These are phyloP conservation scores for Taphrina betulina DNA, from an alignment of 1,139 yeast genomes.

Conservation along the genomic window DNA sequence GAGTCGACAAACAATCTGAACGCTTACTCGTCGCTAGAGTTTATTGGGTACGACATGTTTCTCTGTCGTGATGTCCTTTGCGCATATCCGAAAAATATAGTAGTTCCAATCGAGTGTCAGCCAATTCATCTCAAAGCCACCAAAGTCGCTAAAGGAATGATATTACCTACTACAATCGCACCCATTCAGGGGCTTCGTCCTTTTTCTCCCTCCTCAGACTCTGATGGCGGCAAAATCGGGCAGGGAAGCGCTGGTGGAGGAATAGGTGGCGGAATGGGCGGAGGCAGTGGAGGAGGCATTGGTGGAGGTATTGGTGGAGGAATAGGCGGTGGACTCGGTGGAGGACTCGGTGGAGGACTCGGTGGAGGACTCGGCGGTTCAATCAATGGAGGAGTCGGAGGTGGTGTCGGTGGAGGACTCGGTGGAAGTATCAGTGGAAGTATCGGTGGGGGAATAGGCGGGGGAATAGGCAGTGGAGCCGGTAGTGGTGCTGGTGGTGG, in stretches of 20 bases:
- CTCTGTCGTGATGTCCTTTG: constrained; percentile 3
- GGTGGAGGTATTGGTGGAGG: not conserved
- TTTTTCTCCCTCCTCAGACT: not conserved
- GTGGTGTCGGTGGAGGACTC: not conserved
- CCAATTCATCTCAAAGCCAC: too few relatives aligned
- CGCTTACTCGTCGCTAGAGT: not conserved
- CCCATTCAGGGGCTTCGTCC: too few relatives aligned
- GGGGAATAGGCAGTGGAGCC: not conserved
- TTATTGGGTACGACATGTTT: constrained; percentile 2
- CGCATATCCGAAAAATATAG: not conserved
- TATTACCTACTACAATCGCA: too few relatives aligned
- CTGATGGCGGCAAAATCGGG: not conserved
- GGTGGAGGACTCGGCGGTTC: not conserved
- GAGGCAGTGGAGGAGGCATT: not conserved
- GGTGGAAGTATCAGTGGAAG: not conserved
- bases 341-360: not conserved
- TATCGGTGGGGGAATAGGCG: not conserved
- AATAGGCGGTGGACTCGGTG: not conserved
- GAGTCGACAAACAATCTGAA: not conserved
- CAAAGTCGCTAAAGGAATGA: too few relatives aligned
- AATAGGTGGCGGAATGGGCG: not conserved
- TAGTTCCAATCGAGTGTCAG: too few relatives aligned
- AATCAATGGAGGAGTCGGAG: not conserved
- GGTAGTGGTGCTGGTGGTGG: not conserved
- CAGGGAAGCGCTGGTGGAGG: not conserved